phyloP scores from a whole-genome alignment of 2,329 filamentous ascomycete species.

The Colletotrichum brevisporum region DNA sequence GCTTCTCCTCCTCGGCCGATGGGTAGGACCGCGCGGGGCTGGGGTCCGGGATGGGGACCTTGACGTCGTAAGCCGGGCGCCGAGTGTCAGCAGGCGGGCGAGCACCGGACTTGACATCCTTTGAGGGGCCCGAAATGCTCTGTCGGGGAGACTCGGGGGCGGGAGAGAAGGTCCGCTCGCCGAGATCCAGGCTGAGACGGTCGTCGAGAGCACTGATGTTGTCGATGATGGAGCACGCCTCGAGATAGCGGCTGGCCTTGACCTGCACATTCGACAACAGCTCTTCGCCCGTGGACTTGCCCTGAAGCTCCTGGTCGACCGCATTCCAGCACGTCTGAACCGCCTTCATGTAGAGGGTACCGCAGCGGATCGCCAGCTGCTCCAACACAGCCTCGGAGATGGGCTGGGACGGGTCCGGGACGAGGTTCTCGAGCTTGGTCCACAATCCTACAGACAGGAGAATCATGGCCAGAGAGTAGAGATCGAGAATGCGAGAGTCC shows the following conservation, averaged over 20 bases:
- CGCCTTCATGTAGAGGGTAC: conserved; percentile 81
- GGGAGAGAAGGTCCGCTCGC: conserved; percentile 42
- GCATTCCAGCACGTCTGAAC: conserved; percentile 80
- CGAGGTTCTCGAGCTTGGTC: conserved; percentile 73
- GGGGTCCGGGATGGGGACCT: conserved; percentile 24
- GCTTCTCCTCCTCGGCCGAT: conserved; percentile 35
- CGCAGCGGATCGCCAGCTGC: conserved; percentile 76
- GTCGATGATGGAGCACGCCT: conserved; percentile 74
- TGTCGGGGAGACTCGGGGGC: conserved; percentile 6
- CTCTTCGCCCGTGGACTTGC: conserved; percentile 62
- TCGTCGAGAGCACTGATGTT: conserved; percentile 70
- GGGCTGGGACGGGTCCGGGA: conserved; percentile 59
- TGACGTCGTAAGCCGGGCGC: conserved; percentile 39
- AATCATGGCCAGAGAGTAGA: conserved; percentile 81
- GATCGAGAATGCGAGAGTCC: conserved; percentile 73
- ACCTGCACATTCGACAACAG: conserved; percentile 68
- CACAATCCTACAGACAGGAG: conserved; percentile 83
- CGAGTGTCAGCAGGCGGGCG: conserved; percentile 58
- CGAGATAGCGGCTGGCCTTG: conserved; percentile 69
- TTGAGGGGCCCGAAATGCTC: conserved; percentile 32
- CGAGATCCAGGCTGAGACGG: conserved; percentile 63
- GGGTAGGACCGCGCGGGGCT: conserved; percentile 29
- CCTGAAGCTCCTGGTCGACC: conserved; percentile 73
- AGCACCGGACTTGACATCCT: conserved; percentile 20
- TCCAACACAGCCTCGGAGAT: conserved; percentile 74